Evolutionary conservation across 176 grass and related monocot genomes (phyloP), one percentile per base, ranked within the genome.

Genomic region (Bothriochloa decipiens): DNA sequence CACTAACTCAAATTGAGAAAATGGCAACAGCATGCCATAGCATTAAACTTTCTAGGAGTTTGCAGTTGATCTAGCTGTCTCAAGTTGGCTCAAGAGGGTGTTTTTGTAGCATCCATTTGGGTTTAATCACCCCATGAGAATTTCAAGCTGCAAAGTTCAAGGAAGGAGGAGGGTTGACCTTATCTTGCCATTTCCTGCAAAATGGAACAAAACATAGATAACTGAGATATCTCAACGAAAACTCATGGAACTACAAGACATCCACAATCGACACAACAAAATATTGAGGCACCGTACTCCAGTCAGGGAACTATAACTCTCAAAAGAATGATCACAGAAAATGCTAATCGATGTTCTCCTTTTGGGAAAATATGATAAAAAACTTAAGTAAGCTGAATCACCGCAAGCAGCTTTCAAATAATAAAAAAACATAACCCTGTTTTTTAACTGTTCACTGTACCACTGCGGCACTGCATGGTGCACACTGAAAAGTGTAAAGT

Each of bases 131-230:
- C 27, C 37, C 20, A 78, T n/a, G 46, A 63, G 35, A 42, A n/a
- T 16, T 83, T 87, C 71, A 92, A 11, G 78, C 65, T 20, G 75
- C 72, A 65, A 84, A 35, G 81, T 84, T 90, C 33, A 84, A 83
- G 55, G 85, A 67, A 85, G 84, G 74, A 69, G 83, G 70, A 75
- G 62, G 52, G 39, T 52, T 76, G 55, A 33, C 62, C 41, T 68
- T 79, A 46, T 91, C 78, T 64, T 83, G 77, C 71, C 46, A 71
- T 91, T 83, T 85, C 88, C 91, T 96, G 49, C 64, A 83, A 76
- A 80, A 76, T 17, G 70, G 77, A 84, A 77, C 33, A 83, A 77
- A 61, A 81, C 63, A 82, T 71, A 80, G 86, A 4, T 55, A 71
- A 52, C 49, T 52, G 49, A 18, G 49, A 18, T 50, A 50, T 52